Conservation (phyloP, 2,329 filamentous ascomycete species). For the Pseudopyricularia javanii region DNA sequence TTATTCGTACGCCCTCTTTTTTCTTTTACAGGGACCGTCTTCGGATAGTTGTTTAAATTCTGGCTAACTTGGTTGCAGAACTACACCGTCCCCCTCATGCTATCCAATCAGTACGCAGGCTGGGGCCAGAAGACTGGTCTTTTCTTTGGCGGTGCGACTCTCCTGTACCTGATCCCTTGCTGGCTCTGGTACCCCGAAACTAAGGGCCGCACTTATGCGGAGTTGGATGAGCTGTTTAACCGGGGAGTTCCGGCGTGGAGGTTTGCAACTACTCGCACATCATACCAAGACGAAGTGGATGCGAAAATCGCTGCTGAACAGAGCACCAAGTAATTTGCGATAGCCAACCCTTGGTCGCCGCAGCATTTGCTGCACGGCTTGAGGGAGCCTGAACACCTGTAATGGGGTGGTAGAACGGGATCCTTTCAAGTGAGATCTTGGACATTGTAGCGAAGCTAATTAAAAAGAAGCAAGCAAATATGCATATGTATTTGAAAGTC, state of each 20-base stretch:
- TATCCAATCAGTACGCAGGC: slow-evolving; percentile 7
- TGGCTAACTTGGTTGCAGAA: slow-evolving; percentile 1
- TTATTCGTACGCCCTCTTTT: slow-evolving; percentile 1
- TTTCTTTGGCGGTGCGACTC: slow-evolving; percentile 9
- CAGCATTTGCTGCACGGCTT: no score
- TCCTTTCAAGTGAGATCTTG: no score
- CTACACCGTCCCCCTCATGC: slow-evolving; percentile 10
- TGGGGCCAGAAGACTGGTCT: slow-evolving; percentile 7
- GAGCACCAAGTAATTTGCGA: no score
- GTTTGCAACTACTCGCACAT: slow-evolving; percentile 3
- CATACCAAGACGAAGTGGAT: no score
- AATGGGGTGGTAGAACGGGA: no score
- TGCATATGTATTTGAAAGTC: no score
- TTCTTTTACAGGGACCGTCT: neutral
- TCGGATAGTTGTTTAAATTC: neutral
- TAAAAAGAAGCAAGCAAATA: no score
- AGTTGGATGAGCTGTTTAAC: slow-evolving; percentile 11
- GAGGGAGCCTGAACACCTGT: no score
- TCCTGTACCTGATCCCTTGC: slow-evolving; percentile 3
- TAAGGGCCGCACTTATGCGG: slow-evolving; percentile 11
- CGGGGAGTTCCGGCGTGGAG: slow-evolving; percentile 9
- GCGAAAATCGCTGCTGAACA: no score
- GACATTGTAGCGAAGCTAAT: no score
- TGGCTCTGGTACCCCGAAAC: slow-evolving; percentile 10
- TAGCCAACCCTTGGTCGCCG: no score